Base-by-base conservation (phyloP, 805 yeast species). In the Kazachstania martiniae region DNA sequence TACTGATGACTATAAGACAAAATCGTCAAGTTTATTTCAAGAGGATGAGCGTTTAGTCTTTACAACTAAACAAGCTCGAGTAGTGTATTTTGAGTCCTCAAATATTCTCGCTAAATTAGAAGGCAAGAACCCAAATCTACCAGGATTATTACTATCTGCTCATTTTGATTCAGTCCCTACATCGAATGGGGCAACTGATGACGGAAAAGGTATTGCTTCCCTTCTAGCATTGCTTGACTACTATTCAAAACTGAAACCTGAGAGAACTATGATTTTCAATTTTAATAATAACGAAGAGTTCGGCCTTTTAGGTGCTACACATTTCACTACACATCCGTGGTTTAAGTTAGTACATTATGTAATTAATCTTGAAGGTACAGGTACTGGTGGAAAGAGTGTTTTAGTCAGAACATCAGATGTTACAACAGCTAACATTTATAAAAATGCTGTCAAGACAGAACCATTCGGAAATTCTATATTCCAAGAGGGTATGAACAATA, bases 81-180 rank as follows among this genome's bases (percentile, higher is more conserved):
- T 81, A 9, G 61, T 74, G n/a, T 85, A 81, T 58, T 87, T 72
- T 49, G 95, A 87, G 53, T 74, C 89, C 33, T 73, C 82, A 40
- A 87, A 87, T 47, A 60, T 87, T n/a, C 46, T 83, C 25, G 94
- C 77, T 6, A 74, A 80, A 48, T 57, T 87, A 24, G 66, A 74
- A 46, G 95, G 95, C 17, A 50, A 62, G 10, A 61, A 78, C 32
- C 59, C 67, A 1, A 44, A 58, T 0, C 56, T 80, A 31, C 78
- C 80, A 1, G 93, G 86, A 1, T 54, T 86, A 4, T 57, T 86
- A 26, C 51, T 87, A 3, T 78, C 91, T 44, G 86, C 95, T 4
- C 96, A 87, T 59, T 87, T 63, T 47, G 96, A 86, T 58, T 74
- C 89, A 6, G 95, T 86, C 6, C 93, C 95, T 14, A 73, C 93